Evolutionary conservation across 106 monocot species (phyloP).

Genomic region (Dioscorea zingiberensis): DNA sequence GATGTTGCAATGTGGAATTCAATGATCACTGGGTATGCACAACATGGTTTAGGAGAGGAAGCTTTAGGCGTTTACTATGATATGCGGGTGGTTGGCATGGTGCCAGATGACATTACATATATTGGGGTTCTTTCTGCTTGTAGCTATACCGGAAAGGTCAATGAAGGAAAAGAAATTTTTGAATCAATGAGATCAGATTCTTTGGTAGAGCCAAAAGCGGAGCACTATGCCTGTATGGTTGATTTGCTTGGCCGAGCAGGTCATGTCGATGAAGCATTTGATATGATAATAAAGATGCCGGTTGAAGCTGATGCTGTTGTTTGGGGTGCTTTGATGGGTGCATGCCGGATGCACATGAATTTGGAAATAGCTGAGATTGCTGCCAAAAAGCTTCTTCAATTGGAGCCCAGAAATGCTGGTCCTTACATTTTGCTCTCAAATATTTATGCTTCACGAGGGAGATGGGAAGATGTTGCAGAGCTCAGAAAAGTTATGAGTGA

Average conservation of each 20-base stretch:
- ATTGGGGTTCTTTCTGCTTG: conserved; percentile 72
- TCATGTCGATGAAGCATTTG: conserved; percentile 50
- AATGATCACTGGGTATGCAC: conserved; percentile 79
- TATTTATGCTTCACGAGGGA: conserved; percentile 64
- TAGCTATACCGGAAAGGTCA: conserved; percentile 58
- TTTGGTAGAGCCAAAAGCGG: conserved; percentile 31
- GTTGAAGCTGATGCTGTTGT: conserved; percentile 75
- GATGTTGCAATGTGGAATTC: conserved; percentile 78
- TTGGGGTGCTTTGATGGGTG: conserved; percentile 72
- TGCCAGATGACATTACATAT: conserved; percentile 60
- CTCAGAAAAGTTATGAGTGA: conserved; percentile 48
- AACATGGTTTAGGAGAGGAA: conserved; percentile 71
- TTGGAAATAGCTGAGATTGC: conserved; percentile 59
- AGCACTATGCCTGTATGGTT: conserved; percentile 83
- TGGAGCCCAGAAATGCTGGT: conserved; percentile 68
- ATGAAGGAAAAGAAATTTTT: conserved; percentile 57
- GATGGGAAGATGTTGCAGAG: conserved; percentile 56
- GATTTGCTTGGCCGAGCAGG: conserved; percentile 77
- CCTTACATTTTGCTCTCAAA: conserved; percentile 68
- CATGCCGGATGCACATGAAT: conserved; percentile 64
- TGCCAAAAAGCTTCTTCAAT: conserved; percentile 38
- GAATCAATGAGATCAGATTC: conserved; percentile 39
- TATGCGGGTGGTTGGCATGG: conserved; percentile 30
- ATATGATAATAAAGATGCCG: conserved; percentile 55
- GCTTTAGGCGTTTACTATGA: conserved; percentile 44